These are phyloP conservation scores for Penicillium griseofulvum DNA, from an alignment of 2,329 filamentous ascomycete genomes.

Conservation along the genomic window DNA sequence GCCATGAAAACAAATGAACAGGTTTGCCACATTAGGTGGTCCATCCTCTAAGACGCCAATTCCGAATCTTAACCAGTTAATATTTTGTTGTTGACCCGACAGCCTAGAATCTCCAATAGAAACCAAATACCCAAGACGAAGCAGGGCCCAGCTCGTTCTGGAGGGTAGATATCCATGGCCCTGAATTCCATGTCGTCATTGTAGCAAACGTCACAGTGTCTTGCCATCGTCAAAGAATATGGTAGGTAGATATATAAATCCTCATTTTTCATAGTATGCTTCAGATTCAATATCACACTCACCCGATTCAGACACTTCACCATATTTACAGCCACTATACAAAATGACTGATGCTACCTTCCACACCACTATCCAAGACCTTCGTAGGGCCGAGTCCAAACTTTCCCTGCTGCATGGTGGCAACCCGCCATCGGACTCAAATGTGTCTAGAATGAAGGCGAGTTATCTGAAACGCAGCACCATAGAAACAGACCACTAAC, in stretches of 20 bases:
- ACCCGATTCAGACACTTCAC: neutral
- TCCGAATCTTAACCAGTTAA: neutral
- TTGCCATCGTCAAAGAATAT: slow-evolving; percentile 3
- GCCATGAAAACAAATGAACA: neutral
- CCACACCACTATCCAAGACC: neutral
- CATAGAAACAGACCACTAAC: neutral
- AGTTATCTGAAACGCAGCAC: neutral
- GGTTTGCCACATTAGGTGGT: neutral
- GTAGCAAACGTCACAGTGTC: slow-evolving; percentile 16
- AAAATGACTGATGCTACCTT: neutral
- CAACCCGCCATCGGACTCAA: neutral
- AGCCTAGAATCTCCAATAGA: neutral
- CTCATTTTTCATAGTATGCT: neutral
- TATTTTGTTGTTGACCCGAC: neutral
- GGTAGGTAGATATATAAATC: slow-evolving; percentile 4
- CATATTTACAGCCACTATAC: neutral
- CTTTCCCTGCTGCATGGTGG: neutral
- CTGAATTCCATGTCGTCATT: slow-evolving; percentile 20
- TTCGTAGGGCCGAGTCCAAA: neutral
- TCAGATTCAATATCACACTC: neutral
- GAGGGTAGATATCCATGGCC: slow-evolving; percentile 11
- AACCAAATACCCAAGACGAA: neutral
- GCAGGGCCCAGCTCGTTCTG: neutral
- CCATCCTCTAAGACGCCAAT: slow-evolving; percentile 7
- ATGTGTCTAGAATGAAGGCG: slow-evolving; percentile 39